A percentile compares a stretch with the other conserved stretches of the same genome.
phyloP scores from a whole-genome alignment of 1,139 yeast genomes.

The Taphrina communis region DNA sequence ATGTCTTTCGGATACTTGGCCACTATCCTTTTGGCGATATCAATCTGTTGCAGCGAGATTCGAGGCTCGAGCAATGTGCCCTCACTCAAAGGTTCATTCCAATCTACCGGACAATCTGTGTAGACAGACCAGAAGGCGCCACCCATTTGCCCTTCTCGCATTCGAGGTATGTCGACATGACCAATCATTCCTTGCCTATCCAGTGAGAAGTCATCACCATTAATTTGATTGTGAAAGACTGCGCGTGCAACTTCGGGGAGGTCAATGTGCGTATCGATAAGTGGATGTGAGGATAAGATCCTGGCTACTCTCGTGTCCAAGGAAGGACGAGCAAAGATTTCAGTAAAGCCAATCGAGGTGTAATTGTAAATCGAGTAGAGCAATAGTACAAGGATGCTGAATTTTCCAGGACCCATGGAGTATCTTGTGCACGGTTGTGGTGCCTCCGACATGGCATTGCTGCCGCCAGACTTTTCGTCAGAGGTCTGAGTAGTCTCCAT shows the following conservation, averaged over 20 bases:
- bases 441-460: not conserved
- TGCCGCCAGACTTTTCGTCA: not conserved
- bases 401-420: not conserved
- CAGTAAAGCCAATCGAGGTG: not conserved
- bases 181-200: constrained; percentile 50
- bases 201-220: constrained; percentile 50
- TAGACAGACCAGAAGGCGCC: constrained; percentile 56
- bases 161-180: constrained; percentile 56
- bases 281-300: constrained; percentile 49
- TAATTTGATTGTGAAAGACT: constrained; percentile 57
- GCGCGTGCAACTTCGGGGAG: constrained; percentile 57
- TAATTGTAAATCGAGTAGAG: not conserved
- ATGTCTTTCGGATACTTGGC: constrained; percentile 54
- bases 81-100: constrained; percentile 46
- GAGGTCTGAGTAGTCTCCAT: not conserved
- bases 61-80: constrained; percentile 56
- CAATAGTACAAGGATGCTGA: constrained; percentile 8
- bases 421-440: not conserved
- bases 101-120: constrained; percentile 31
- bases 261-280: constrained; percentile 60
- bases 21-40: constrained; percentile 58
- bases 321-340: not conserved
- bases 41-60: constrained; percentile 62
- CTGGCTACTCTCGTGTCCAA: constrained; percentile 18
- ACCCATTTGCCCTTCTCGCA: constrained; percentile 56